phyloP scores from a whole-genome alignment of 345 rosid genomes.

The Hibiscus tridactylites region DNA sequence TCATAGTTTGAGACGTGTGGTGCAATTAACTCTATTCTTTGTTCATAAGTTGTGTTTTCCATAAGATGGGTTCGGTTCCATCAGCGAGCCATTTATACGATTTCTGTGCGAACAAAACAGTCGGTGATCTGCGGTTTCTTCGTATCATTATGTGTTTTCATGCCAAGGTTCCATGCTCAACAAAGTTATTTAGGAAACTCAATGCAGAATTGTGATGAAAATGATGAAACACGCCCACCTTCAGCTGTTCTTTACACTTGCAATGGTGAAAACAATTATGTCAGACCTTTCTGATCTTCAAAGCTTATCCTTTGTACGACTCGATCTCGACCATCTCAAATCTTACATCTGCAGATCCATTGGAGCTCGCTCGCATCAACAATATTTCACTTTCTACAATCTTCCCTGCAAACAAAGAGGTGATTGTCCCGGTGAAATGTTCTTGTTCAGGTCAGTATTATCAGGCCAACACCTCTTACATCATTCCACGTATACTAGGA shows the following conservation, averaged over 20 bases:
- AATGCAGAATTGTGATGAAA: background rate
- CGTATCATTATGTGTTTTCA: constrained; percentile 2
- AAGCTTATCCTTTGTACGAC: constrained; percentile 27
- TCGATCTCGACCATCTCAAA: constrained; percentile 25
- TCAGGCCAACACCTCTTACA: constrained; percentile 34
- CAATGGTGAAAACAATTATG: constrained; percentile 24
- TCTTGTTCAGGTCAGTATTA: constrained; percentile 33
- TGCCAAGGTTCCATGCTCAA: constrained; percentile 15
- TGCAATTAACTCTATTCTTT: too few relatives aligned
- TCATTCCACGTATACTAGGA: too few relatives aligned
- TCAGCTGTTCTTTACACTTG: constrained; percentile 30
- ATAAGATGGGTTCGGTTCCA: too few relatives aligned
- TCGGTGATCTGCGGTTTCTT: background rate
- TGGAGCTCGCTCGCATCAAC: constrained; percentile 26
- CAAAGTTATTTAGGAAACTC: constrained; percentile 24
- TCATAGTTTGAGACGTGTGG: too few relatives aligned
- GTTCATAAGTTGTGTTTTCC: too few relatives aligned
- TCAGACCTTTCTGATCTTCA: constrained; percentile 20
- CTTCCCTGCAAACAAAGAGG: constrained; percentile 24
- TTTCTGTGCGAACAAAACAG: too few relatives aligned
- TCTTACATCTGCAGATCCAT: constrained; percentile 31
- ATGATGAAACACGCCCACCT: constrained; percentile 17
- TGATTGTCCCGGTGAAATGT: constrained; percentile 34
- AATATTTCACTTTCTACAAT: constrained; percentile 13
- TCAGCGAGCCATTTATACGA: too few relatives aligned